Evolutionary conservation across 305 asterid genomes (phyloP), one percentile per base, ranked within the genome.

Genomic region (Coffea humblotiana): DNA sequence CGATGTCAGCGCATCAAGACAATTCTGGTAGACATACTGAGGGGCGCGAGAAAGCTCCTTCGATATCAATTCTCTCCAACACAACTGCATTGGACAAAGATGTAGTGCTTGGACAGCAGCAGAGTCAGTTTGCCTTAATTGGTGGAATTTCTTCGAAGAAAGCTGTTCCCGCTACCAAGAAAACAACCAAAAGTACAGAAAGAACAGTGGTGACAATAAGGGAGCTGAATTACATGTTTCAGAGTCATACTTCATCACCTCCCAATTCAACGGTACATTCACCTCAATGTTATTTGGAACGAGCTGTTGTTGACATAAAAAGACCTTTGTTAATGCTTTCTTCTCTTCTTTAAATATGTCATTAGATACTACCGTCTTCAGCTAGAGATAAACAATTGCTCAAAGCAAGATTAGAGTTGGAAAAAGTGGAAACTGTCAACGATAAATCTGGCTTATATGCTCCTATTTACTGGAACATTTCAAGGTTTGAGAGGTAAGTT

Each of bases 401-500:
- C 16, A 88, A 79, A 35, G 93, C 87, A 35, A 84, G 90, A 81
- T 71, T 80, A 54, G 74, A 85, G 80, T 88, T 94, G 12, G 90
- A 87, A 87, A 73, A 74, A 67, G 88, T 83, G 8, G 49, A 85
- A 23, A 9, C 69, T 25, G 56, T 72, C 75, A 21, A 16, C 66
- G 73, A 76, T 65, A 86, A 80, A 71, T 84, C 80, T 15, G 66
- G 78, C 29, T 78, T 94, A 61, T 80, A 91, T 78, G 85, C 91
- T 49, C 89, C 96, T 3, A 67, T 91, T 86, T 94, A 86, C 85
- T 91, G 89, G 78, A 91, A 91, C 68, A 68, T 92, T 61, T 82
- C 96, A 1, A 82, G 72, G 52, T 93, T 93, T 79, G 40, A 75
- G 45, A 90, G 93, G 97, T 91, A 85, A 43, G 43, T 25, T n/a